Conservation (phyloP, 2,329 filamentous ascomycete genomes). For the Paecilomyces sp. region DNA sequence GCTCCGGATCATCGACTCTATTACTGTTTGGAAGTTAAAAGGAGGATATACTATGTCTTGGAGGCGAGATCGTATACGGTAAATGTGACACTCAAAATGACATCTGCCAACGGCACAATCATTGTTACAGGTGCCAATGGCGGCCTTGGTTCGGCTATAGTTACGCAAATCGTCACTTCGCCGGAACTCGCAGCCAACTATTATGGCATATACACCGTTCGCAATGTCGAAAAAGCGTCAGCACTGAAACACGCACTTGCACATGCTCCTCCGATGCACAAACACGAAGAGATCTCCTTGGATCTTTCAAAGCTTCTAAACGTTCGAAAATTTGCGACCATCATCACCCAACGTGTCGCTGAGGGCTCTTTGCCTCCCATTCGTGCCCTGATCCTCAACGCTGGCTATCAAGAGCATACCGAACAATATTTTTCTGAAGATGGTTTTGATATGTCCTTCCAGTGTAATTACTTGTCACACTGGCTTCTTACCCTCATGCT, state of each 20-base stretch:
- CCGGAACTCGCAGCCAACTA: slow-evolving; percentile 9
- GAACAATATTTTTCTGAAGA: slow-evolving; percentile 8
- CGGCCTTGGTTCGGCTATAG: slow-evolving; percentile 1
- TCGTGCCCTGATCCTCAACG: slow-evolving; percentile 30
- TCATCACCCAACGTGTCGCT: slow-evolving; percentile 10
- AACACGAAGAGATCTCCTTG: background rate
- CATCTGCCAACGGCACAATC: slow-evolving; percentile 1
- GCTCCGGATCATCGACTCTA: background rate
- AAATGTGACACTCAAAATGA: background rate
- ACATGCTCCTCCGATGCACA: background rate
- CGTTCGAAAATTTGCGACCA: slow-evolving; percentile 5
- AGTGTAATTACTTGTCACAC: slow-evolving; percentile 13
- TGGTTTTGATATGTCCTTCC: slow-evolving; percentile 12
- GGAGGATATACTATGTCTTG: background rate
- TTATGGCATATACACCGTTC: slow-evolving; percentile 12
- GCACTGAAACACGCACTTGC: background rate
- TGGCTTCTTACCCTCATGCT: slow-evolving; percentile 13
- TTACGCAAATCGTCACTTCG: slow-evolving; percentile 6
- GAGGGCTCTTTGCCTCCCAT: slow-evolving; percentile 30
- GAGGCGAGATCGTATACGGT: background rate
- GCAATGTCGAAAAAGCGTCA: slow-evolving; percentile 1
- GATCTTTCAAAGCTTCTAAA: slow-evolving; percentile 8
- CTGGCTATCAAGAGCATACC: slow-evolving; percentile 15
- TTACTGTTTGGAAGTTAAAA: background rate
- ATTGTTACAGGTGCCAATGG: slow-evolving; percentile 3